Evolutionary conservation across 1,139 yeast genomes (phyloP).

Genomic region (Scheffersomyces titani): DNA sequence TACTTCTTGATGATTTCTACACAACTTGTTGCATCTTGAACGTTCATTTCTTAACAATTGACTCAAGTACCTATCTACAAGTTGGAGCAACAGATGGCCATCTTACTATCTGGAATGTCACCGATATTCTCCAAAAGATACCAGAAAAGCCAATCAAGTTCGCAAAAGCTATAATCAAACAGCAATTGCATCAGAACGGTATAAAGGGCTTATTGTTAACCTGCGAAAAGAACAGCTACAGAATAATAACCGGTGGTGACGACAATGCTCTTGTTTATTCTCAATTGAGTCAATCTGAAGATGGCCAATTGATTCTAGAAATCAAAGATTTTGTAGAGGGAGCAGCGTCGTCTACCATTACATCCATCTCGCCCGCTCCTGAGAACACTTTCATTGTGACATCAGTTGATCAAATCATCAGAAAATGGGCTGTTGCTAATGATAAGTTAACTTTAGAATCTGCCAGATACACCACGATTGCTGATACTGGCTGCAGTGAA

Average conservation of each 20-base stretch:
- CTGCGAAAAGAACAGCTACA: constrained; percentile 21
- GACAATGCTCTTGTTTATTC: constrained; percentile 72
- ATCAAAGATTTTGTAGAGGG: constrained; percentile 36
- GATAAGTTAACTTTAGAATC: constrained; percentile 37
- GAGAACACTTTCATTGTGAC: constrained; percentile 40
- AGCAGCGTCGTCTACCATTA: constrained; percentile 88
- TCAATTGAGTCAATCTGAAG: constrained; percentile 24
- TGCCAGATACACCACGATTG: constrained; percentile 71
- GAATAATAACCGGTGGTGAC: constrained; percentile 81
- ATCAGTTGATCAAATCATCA: constrained; percentile 78
- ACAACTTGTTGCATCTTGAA: constrained; percentile 76
- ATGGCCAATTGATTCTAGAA: constrained; percentile 15
- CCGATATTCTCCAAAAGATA: constrained; percentile 12
- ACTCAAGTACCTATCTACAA: constrained; percentile 35
- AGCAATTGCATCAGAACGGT: constrained; percentile 81
- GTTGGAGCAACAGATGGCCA: constrained; percentile 85
- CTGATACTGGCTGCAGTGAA: constrained; percentile 83
- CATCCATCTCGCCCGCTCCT: constrained; percentile 51
- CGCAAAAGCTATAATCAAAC: constrained; percentile 35
- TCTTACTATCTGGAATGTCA: constrained; percentile 60
- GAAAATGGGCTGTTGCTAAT: constrained; percentile 55
- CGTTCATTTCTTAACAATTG: constrained; percentile 45
- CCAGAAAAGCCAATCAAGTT: constrained; percentile 9
- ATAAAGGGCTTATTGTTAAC: constrained; percentile 54
- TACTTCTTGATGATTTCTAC: constrained; percentile 54